Evolutionary conservation across 176 grass and related monocot genomes (phyloP), one percentile per base, ranked within the genome.

Genomic region (Aegilops sharonensis): DNA sequence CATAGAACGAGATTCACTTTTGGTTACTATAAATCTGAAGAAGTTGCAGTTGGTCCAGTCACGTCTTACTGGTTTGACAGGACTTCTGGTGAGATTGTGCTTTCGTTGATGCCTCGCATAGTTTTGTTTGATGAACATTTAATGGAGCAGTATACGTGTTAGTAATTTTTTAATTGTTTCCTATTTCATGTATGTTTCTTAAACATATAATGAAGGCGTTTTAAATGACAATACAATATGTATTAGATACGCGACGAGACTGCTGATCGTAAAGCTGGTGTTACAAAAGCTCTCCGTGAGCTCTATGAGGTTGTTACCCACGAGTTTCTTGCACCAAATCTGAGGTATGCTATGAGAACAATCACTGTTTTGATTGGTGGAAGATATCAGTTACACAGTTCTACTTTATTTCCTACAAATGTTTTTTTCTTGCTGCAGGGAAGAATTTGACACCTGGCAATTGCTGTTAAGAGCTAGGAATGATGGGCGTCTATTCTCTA

Each of bases 381-480:
- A 72, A 83, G 17, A 82, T 79, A 63, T 68, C 52, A 9, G 18
- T 18, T 81, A 18, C 56, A 43, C 10, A 18, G 13, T n/a, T 81
- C 12, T 36, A 56, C 21, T 66, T 83, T 77, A 34, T 47, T 82
- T 83, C 57, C 36, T 77, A 6, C 25, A 71, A 59, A 66, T 84
- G 78, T 74, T 42, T 25, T 56, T 87, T 72, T 80, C 77, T 85
- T 81, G 85, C 77, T 82, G 24, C 84, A 98, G 96, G 75, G 96
- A 98, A 77, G 78, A 98, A 48, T 95, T 91, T 59, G 96, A 95
- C 79, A 89, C 91, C 39, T 98, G 95, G 95, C 89, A 95, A 80
- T 81, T 93, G 42, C 85, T 98, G 75, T 69, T 89, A 70, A 94
- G 85, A 89, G 96, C 93, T 29, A 87, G 88, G 88, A 92, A 92